Evolutionary conservation across 208 protist species (phyloP), one percentile per base, ranked within the genome.

Genomic region (Trypanosoma vivax): DNA sequence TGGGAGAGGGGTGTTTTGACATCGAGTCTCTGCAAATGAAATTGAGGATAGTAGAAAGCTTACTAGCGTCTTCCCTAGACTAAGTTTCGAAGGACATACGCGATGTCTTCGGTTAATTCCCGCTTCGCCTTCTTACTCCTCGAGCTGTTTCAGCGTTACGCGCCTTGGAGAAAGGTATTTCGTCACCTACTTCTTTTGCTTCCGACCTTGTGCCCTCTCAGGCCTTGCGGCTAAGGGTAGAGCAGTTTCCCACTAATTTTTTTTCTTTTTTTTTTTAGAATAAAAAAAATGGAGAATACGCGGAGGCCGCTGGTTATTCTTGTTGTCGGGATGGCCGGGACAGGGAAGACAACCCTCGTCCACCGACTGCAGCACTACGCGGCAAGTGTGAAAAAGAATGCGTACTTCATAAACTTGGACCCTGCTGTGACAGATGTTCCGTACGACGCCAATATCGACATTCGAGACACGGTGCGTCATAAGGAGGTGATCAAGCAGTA

Each of bases 291-390:
- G 50, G 21, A 45, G 31, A 14, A 39, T 23, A 23, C n/a, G 11
- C 82, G 71, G 28, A 60, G 79, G 37, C 97, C 97, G 2, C 70
- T 95, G 3, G 90, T 97, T 6, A 83, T 95, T 16, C 86, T 99
- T 23, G 78, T 99, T 1, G 88, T 99, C n/a, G 98, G 98, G 33
- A 99, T 99, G 98, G 98, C 98, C 0, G 98, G 98, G 16, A 95
- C 87, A 38, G 98, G 98, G 7, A 99, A 99, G 67, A 99, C 97
- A 5, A 99, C 97, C 23, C 67, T 99, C 5, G 89, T 99, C 47
- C 97, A 99, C 65, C 76, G 96, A 40, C 50, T 99, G 25, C 90
- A 97, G 60, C 73, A 96, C 57, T 85, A 99, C 69, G 60, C 97
- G 4, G 37, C 70, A 48, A 35, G 78, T 52, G 42, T 95, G 13